These are phyloP conservation scores for Leccinum boreale DNA, from an alignment of 768 basidiomycete species.

Conservation along the genomic window DNA sequence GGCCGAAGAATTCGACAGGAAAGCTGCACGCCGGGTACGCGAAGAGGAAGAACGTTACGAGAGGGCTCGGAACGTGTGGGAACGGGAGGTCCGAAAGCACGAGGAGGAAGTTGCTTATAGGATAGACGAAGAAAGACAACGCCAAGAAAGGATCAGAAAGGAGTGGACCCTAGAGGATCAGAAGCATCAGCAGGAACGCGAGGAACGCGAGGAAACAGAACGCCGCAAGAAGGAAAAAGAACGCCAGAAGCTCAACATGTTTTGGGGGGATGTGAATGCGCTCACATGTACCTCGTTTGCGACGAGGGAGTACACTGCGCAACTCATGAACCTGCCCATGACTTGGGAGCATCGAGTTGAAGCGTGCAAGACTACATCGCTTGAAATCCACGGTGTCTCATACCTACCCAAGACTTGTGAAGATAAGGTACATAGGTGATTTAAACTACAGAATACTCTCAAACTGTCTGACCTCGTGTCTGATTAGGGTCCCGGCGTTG, in stretches of 20 bases:
- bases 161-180: constrained; percentile 7
- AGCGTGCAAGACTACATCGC: constrained; percentile 20
- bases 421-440: constrained; percentile 12
- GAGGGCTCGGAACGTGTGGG: constrained; percentile 3
- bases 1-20: background rate
- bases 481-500: constrained; percentile 13
- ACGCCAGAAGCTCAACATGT: constrained; percentile 22
- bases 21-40: background rate
- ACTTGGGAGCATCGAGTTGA: constrained; percentile 16
- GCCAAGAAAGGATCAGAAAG: background rate
- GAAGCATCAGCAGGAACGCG: constrained; percentile 2
- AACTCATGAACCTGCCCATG: constrained; percentile 27
- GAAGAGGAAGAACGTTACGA: constrained; percentile 11
- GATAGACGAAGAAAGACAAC: constrained; percentile 2
- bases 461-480: background rate
- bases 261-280: constrained; percentile 15
- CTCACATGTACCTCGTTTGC: constrained; percentile 27
- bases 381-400: constrained; percentile 21
- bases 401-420: constrained; percentile 21
- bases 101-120: background rate
- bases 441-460: background rate
- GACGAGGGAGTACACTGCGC: constrained; percentile 29
- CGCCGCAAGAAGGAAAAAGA: constrained; percentile 19
- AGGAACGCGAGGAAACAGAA: constrained; percentile 6
- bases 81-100: constrained; percentile 1